Percentiles rank a stretch among this genome's conserved stretches.
phyloP scores from a whole-genome alignment of 106 monocot species.

The Xerophyta viscosa region DNA sequence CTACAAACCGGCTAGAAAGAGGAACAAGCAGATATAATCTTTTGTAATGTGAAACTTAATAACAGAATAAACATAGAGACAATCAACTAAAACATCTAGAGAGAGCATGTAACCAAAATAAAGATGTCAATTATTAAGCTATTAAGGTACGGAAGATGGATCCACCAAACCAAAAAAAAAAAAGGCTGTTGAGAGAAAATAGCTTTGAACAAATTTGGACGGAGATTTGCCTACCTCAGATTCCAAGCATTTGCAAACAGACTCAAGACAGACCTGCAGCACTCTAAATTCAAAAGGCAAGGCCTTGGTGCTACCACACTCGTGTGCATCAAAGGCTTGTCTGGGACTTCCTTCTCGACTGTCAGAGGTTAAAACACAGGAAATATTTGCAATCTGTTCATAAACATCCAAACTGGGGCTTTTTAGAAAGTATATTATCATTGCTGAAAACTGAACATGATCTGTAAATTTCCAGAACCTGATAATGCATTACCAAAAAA shows the following conservation, averaged over 20 bases:
- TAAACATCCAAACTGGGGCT: not conserved
- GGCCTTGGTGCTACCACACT: not conserved
- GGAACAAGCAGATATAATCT: no score
- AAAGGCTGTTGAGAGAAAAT: no score
- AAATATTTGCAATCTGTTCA: not conserved
- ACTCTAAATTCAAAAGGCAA: conserved; percentile 5
- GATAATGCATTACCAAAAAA: no score
- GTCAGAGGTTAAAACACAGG: not conserved
- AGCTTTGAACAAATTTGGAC: no score
- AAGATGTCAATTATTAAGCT: no score
- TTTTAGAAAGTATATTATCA: not conserved
- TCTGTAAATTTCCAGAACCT: not conserved
- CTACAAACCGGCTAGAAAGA: no score
- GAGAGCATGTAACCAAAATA: no score
- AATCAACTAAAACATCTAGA: no score
- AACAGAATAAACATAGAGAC: no score
- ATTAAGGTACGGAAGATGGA: no score
- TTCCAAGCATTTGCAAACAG: not conserved
- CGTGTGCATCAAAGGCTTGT: not conserved
- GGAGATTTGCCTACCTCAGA: conserved; percentile 1
- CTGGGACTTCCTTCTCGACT: conserved; percentile 13
- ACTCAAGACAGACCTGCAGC: conserved; percentile 6
- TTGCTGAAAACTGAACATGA: not conserved
- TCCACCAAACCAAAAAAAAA: no score
- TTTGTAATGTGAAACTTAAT: no score